Evolutionary conservation across 805 yeast genomes (phyloP).

Genomic region (Lipomyces anomalus): DNA sequence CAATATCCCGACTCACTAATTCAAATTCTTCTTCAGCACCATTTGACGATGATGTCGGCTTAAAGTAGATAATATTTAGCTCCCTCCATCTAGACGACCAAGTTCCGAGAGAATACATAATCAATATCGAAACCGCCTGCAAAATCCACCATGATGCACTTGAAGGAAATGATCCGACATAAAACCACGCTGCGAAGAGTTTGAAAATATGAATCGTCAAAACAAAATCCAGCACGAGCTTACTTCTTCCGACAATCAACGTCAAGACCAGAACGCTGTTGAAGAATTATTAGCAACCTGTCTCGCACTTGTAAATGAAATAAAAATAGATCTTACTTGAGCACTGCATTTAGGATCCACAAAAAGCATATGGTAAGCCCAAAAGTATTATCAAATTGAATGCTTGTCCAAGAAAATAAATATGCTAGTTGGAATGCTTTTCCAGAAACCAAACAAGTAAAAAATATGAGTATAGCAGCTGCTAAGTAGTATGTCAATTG

Average conservation of each 20-base stretch:
- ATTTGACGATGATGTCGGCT: too few species aligned
- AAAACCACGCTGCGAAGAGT: conserved; percentile 60
- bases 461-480: conserved; percentile 60
- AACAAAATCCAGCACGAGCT: conserved; percentile 94
- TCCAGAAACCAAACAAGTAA: conserved; percentile 66
- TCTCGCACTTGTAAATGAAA: neutral
- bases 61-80: conserved; percentile 81
- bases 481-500: conserved; percentile 75
- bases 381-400: conserved; percentile 67
- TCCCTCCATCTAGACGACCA: conserved; percentile 92
- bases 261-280: conserved; percentile 75
- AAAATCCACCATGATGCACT: conserved; percentile 79
- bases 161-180: conserved; percentile 61
- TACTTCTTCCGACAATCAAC: conserved; percentile 83
- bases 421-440: conserved; percentile 59
- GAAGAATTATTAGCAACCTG: neutral
- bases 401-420: conserved; percentile 75
- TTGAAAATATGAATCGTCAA: conserved; percentile 84
- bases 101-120: conserved; percentile 76
- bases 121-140: conserved; percentile 59
- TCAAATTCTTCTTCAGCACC: too few species aligned
- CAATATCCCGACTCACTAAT: too few species aligned
- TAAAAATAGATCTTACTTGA: conserved; percentile 31
- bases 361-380: conserved; percentile 68
- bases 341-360: conserved; percentile 78